Percentiles rank a stretch among this genome's conserved stretches.
Conservation (phyloP, 2,329 filamentous ascomycete species). For the Catunica adiposa region DNA sequence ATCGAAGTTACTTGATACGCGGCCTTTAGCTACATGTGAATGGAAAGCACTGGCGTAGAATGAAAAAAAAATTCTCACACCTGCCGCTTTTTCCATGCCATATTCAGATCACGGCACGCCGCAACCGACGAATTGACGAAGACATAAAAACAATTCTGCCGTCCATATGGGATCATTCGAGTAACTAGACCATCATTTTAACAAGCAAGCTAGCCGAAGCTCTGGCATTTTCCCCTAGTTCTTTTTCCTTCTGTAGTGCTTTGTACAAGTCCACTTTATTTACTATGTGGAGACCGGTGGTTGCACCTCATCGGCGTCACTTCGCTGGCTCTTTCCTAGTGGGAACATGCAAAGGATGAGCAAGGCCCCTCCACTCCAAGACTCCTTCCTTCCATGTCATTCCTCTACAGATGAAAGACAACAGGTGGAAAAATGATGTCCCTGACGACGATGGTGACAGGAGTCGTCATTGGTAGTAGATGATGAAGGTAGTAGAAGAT, state of each 20-base stretch:
- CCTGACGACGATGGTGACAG: not conserved
- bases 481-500: too few species aligned
- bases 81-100: too few species aligned
- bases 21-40: too few species aligned
- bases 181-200: not conserved
- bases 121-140: too few species aligned
- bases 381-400: slow-evolving; percentile 6
- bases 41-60: too few species aligned
- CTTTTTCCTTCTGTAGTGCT: not conserved
- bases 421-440: not conserved
- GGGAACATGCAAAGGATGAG: not conserved
- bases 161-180: not conserved
- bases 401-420: not conserved
- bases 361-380: slow-evolving; percentile 3
- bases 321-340: slow-evolving; percentile 3
- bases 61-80: too few species aligned
- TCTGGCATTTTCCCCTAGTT: not conserved
- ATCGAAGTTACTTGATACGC: too few species aligned
- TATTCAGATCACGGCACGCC: not conserved
- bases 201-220: not conserved
- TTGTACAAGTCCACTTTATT: not conserved
- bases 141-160: not conserved
- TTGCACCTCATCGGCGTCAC: slow-evolving; percentile 1
- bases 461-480: too few species aligned
- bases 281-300: not conserved